These are phyloP conservation scores for Coemansia sp. DNA, from an alignment of 192 early-diverging fungal genomes.

Conservation along the genomic window DNA sequence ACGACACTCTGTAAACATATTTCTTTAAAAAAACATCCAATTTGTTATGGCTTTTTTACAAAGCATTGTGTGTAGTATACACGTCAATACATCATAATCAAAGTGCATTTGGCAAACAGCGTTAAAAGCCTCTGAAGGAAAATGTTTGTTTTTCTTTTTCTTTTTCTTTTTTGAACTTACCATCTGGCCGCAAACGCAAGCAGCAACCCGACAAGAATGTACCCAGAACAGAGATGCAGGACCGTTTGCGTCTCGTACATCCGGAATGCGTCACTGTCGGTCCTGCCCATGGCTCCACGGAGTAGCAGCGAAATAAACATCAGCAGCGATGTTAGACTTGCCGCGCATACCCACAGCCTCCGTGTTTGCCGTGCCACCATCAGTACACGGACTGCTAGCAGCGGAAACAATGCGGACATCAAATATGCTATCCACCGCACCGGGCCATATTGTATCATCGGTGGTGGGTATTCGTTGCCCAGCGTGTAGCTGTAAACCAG, in stretches of 20 bases:
- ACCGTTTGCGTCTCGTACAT: conserved; percentile 46
- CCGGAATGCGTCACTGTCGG: conserved; percentile 34
- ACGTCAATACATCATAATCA: no score
- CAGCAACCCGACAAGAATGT: conserved; percentile 30
- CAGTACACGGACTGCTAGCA: conserved; percentile 29
- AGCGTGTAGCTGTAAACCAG: conserved; percentile 48
- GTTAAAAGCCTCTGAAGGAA: no score
- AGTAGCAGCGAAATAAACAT: conserved; percentile 41
- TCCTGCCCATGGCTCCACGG: conserved; percentile 39
- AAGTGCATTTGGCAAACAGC: no score
- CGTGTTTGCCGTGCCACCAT: conserved; percentile 20
- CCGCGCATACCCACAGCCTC: conserved; percentile 33
- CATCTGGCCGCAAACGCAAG: conserved; percentile 35
- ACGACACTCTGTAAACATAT: not conserved
- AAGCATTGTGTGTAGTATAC: not conserved
- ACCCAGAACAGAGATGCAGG: conserved; percentile 36
- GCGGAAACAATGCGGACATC: conserved; percentile 34
- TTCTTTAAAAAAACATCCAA: not conserved
- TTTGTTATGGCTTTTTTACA: not conserved
- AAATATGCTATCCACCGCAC: conserved; percentile 50
- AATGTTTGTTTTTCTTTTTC: no score
- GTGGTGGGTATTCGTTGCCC: conserved; percentile 48
- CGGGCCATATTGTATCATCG: conserved; percentile 43
- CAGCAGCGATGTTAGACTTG: conserved; percentile 26
- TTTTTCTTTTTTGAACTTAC: conserved; percentile 15